These are phyloP conservation scores for Aureobasidium mangrovei DNA, from an alignment of 2,329 filamentous ascomycete genomes.

Conservation along the genomic window DNA sequence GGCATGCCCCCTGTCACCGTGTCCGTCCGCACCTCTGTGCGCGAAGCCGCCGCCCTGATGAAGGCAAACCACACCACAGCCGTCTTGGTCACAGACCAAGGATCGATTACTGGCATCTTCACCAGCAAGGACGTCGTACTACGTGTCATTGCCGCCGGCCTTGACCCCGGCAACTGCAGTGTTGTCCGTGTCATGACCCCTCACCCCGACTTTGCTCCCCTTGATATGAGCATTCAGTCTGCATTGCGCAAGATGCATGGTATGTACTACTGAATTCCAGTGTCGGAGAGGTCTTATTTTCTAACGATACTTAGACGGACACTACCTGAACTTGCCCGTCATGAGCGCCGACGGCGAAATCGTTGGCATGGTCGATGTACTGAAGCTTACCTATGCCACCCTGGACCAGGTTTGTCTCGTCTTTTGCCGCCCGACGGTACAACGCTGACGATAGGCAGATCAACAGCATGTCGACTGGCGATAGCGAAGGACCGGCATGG, in stretches of 20 bases:
- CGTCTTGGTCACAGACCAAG: conserved; percentile 90
- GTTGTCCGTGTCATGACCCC: conserved; percentile 99
- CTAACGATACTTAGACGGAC: conserved; percentile 57
- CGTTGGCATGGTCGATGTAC: conserved; percentile 97
- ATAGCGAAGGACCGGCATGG: conserved; percentile 93
- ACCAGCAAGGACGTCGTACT: conserved; percentile 98
- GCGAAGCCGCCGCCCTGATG: conserved; percentile 91
- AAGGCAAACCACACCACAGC: conserved; percentile 98
- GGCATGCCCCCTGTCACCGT: conserved; percentile 89
- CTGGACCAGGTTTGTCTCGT: conserved; percentile 67
- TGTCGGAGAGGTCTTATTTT: neutral
- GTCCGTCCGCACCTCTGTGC: conserved; percentile 90
- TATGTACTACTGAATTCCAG: conserved; percentile 40
- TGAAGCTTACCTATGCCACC: conserved; percentile 96
- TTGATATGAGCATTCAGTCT: conserved; percentile 98
- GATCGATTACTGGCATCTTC: conserved; percentile 96
- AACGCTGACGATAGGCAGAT: conserved; percentile 38
- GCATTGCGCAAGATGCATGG: conserved; percentile 98
- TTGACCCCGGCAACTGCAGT: conserved; percentile 91
- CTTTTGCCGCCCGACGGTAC: neutral
- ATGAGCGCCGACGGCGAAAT: conserved; percentile 97
- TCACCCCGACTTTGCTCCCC: conserved; percentile 94
- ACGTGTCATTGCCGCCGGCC: conserved; percentile 90
- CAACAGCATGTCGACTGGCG: conserved; percentile 83
- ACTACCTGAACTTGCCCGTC: conserved; percentile 94